Evolutionary conservation across 1,284 basidiomycete species (phyloP), one percentile per base, ranked within the genome.

Genomic region (Pascua guehoae): DNA sequence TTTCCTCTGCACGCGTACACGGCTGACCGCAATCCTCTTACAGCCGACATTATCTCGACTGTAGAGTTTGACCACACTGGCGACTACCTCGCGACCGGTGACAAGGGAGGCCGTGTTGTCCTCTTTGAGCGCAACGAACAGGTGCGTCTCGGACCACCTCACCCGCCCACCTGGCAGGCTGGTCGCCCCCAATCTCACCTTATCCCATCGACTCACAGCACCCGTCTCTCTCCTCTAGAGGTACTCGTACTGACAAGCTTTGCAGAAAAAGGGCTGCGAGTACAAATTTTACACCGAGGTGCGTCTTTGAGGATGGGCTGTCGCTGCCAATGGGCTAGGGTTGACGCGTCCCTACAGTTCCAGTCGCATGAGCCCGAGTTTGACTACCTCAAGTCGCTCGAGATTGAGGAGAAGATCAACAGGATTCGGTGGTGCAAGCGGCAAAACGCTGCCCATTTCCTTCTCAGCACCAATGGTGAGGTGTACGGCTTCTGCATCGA

Each of bases 371-470:
- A 99, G 78, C 96, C 96, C 58, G 96, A 99, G 78, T 99, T 99
- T 78, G 96, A 99, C 82, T 99, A 99, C 78, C 87, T 99, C 76
- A 99, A 99, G 82, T 96, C 92, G 38, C 83, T 98, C 66, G 96
- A 98, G 83, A 99, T 99, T 77, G 96, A 99, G 79, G 96, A 98
- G 83, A 98, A 99, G 87, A 98, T 98, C 83, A 98, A 98, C 83
- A 91, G 97, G 85, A 99, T 98, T 84, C 91, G 94, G 77, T 98
- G 96, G 96, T 98, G 94, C 83, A 93, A 88, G 81, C 86, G 96
- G 64, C 94, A 98, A 80, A 98, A 98, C 72, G 84, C 89, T 38
- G 93, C 96, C 47, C 96, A 99, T 78, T 98, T 99, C 79, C 80
- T 99, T 57, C 79, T 99, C 58, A 96, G 93, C 57, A 98, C 96